Percentiles rank a stretch among this genome's conserved stretches.
Conservation (phyloP, 1,139 yeast genomes). For the Scheffersomyces illinoinensis region DNA sequence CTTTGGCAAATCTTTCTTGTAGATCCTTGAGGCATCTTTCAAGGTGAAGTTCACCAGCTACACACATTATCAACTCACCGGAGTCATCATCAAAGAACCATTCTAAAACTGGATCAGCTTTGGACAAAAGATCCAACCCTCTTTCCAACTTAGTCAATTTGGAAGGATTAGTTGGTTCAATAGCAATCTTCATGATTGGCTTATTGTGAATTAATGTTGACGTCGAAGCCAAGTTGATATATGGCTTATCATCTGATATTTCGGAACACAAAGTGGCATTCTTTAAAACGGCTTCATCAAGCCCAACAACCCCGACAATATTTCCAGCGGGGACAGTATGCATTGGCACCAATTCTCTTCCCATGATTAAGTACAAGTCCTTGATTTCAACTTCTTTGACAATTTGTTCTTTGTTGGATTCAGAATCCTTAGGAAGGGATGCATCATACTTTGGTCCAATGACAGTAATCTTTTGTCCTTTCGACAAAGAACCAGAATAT, state of each 20-base stretch:
- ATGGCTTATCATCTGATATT: slow-evolving; percentile 53
- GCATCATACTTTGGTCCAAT: slow-evolving; percentile 91
- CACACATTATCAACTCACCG: slow-evolving; percentile 88
- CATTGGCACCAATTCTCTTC: slow-evolving; percentile 79
- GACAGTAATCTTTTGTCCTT: slow-evolving; percentile 74
- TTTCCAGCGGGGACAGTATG: slow-evolving; percentile 91
- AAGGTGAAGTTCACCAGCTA: slow-evolving; percentile 94
- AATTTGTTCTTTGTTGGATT: slow-evolving; percentile 43
- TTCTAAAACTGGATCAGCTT: slow-evolving; percentile 92
- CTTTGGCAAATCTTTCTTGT: slow-evolving; percentile 83
- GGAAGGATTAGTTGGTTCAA: slow-evolving; percentile 88
- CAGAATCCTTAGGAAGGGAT: slow-evolving; percentile 52
- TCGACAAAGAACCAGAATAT: slow-evolving; percentile 76
- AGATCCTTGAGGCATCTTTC: slow-evolving; percentile 90
- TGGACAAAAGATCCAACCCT: slow-evolving; percentile 77
- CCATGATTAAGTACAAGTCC: slow-evolving; percentile 85
- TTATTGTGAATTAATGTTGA: slow-evolving; percentile 58
- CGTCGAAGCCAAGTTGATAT: slow-evolving; percentile 67
- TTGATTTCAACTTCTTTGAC: slow-evolving; percentile 52
- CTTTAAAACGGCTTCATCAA: slow-evolving; percentile 79
- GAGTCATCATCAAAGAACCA: slow-evolving; percentile 77
- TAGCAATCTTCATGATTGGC: slow-evolving; percentile 91
- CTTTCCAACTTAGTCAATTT: slow-evolving; percentile 72
- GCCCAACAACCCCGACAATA: slow-evolving; percentile 91
- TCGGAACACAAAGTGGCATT: slow-evolving; percentile 74